Conservation (phyloP, 306 rosid species). For the Oemleria cerasiformis region DNA sequence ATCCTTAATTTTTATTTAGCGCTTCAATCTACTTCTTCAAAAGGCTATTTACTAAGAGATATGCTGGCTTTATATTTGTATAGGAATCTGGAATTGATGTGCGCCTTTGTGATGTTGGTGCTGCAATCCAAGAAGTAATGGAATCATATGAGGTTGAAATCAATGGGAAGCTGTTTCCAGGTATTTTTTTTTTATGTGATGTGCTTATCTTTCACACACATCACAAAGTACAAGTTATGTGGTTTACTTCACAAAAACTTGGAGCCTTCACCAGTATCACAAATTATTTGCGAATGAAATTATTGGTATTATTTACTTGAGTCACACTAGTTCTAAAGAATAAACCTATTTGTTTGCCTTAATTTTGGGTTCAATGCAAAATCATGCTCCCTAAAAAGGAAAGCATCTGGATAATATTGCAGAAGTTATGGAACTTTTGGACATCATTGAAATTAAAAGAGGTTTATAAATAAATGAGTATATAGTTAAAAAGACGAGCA, state of each 20-base stretch:
- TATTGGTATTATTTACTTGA: not conserved
- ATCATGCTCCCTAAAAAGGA: not conserved
- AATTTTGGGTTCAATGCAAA: not conserved
- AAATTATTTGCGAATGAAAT: not conserved
- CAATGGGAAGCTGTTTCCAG: conserved; percentile 86
- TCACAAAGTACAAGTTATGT: not conserved
- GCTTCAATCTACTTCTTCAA: not conserved
- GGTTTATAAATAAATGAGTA: too few relatives aligned
- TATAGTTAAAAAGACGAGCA: too few relatives aligned
- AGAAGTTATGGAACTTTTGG: not conserved
- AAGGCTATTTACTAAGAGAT: not conserved
- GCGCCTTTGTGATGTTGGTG: conserved; percentile 94
- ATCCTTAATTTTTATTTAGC: not conserved
- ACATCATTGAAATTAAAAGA: too few relatives aligned
- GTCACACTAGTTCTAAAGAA: not conserved
- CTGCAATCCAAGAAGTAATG: conserved; percentile 98
- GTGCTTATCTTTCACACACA: not conserved
- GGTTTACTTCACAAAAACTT: not conserved
- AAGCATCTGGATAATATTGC: not conserved
- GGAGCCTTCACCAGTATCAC: not conserved
- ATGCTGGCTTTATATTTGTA: not conserved
- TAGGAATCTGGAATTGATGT: conserved; percentile 98
- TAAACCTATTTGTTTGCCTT: not conserved
- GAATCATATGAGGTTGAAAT: conserved; percentile 96
- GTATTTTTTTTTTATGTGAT: conserved; percentile 31